Evolutionary conservation across 164 flowering plant species (phyloP), one percentile per base, ranked within the genome.

Genomic region (Protea cynaroides): DNA sequence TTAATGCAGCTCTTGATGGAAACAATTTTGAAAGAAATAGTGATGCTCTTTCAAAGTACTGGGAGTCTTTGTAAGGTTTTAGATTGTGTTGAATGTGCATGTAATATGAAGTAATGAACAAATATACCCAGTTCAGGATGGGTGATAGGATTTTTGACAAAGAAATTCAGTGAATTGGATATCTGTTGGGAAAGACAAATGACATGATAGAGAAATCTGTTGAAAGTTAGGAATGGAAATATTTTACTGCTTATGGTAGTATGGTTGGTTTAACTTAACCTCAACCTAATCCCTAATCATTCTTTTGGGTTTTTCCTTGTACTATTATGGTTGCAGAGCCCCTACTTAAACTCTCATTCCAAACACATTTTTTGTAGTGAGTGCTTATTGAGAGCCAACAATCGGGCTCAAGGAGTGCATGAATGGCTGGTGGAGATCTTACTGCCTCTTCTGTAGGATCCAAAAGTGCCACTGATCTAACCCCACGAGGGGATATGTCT

Each of bases 261-360:
- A 23, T 34, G 63, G 72, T 79, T 76, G 69, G 78, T 78, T 56
- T 67, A 68, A 86, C 95, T 88, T 83, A 88, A 82, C 74, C 79
- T 64, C 72, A 84, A 82, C 86, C 92, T 89, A 86, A 77, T 75
- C 62, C 59, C 63, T 54, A 66, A 69, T 79, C 82, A 82, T 79
- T 79, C 74, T 67, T 78, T 80, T 63, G 64, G 62, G 61, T 65
- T 54, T 54, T 37, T 55, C n/a, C 23, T 13, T 19, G 64, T 73
- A 68, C 56, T 56, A 63, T 71, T 74, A 67, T 77, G 13, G 18
- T 3, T 43, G 50, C 25, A 66, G 63, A 17, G 22, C 49, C 60
- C 53, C 77, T 83, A 80, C 80, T 78, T 83, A 82, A 73, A 53
- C 75, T 67, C 67, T 1, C 52, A 19, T 25, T 44, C 49, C 44